Evolutionary conservation across 805 yeast genomes (phyloP), one percentile per base, ranked within the genome.

Genomic region (Pichia pseudocactophila): DNA sequence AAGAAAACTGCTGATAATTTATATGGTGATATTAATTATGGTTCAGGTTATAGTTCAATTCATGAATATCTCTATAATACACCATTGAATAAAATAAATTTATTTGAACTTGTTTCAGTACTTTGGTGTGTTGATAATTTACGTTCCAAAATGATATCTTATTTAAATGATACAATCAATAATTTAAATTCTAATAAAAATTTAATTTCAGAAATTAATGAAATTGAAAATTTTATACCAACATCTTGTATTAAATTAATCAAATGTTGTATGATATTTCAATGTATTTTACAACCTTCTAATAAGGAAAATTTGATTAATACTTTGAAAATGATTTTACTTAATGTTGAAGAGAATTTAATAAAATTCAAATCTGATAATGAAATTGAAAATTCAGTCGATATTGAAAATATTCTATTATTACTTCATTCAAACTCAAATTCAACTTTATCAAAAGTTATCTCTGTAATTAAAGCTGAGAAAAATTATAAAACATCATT

Each of bases 231-330:
- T 4, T 45, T 51, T 31, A 52, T 61, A 30, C 65, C 64, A 27
- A 36, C 43, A 2, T 40, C 41, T 10, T 55, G 60, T 46, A 52
- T 51, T 16, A 55, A 54, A 34, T 46, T 62, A 32, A 44, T 46
- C 15, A 61, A 58, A 43, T 51, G 53, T 39, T 52, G 46, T 34
- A 52, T 52, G n/a, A 50, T 60, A 12, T 57, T 62, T 44, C 54
- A 53, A 40, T 45, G 53, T 41, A 36, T 61, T 19, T 36, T 59
- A 17, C 42, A 53, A 30, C 58, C 62, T n/a, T 42, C 34, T 11
- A 50, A 55, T 42, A 41, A 50, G 3, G 43, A 33, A 3, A 44
- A 45, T 37, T 39, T 56, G 35, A 50, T 48, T 27, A 53, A 56
- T 35, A 45, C 56, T 3, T 55, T 60, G 32, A 53, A 54, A 7